Percentiles rank a stretch among this genome's conserved stretches.
Conservation (phyloP, 2,329 filamentous ascomycete genomes). For the Zasmidium cellare region DNA sequence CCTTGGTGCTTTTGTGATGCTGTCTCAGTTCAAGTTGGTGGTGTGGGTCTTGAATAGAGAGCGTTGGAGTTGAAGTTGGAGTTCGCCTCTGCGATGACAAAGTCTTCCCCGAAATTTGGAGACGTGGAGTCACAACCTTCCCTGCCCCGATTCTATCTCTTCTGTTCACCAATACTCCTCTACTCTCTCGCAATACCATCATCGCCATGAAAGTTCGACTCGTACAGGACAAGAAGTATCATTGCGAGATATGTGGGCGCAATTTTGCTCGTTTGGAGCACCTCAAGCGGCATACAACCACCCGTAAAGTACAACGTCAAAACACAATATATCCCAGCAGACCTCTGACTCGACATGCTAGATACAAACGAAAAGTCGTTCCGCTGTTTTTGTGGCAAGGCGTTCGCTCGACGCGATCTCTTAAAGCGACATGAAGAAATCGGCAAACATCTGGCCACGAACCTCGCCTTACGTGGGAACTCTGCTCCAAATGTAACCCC, state of each 20-base stretch:
- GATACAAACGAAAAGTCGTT: constrained; percentile 18
- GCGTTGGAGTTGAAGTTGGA: no score
- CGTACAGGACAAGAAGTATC: neutral
- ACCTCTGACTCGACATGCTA: neutral
- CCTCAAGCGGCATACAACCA: neutral
- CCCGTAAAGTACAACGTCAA: neutral
- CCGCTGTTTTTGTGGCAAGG: constrained; percentile 11
- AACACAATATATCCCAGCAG: neutral
- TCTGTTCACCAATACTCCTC: no score
- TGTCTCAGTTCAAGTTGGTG: no score
- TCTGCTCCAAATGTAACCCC: neutral
- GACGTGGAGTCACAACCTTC: no score
- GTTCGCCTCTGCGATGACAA: no score
- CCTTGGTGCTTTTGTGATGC: no score
- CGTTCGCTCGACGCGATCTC: constrained; percentile 13
- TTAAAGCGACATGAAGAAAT: constrained; percentile 14
- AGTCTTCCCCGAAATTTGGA: no score
- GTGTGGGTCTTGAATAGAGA: no score
- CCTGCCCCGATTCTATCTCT: no score
- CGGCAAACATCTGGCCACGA: neutral
- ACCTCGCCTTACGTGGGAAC: neutral
- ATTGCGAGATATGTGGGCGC: neutral
- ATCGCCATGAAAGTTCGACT: neutral
- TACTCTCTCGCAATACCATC: no score
- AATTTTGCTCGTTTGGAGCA: neutral